Evolutionary conservation across 2,329 filamentous ascomycete species (phyloP), one percentile per base, ranked within the genome.

Genomic region (Phialophora verrucosa): DNA sequence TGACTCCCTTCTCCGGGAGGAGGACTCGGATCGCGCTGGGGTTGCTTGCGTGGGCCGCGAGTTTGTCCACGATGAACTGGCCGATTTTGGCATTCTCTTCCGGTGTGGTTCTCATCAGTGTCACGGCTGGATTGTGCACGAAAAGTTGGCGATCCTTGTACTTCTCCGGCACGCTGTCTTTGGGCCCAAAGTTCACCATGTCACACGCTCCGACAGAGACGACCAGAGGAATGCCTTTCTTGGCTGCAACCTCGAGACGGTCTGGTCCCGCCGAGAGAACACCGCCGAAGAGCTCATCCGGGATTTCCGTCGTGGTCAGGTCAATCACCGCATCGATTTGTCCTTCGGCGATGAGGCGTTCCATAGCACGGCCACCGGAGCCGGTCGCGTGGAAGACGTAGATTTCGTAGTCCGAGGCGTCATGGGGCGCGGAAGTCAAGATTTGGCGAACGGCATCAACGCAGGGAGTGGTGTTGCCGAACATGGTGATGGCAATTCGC

Each of bases 351-450:
- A 90, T 77, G 2, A 91, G 78, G 0, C 87, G 80, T 74, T 91
- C 90, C 89, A 91, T 89, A 0, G 89, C 87, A 59, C 82, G 82
- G 1, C 90, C 89, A 0, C 90, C 90, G 14, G 87, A 82, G 0
- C 89, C 89, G 0, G 89, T 91, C 2, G 89, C 89, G 72, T 91
- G 89, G 73, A 91, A 91, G 1, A 91, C 81, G 69, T 86, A 89
- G 1, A 84, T 82, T 70, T 91, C 88, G 58, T 85, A 81, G 1
- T 75, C 71, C 1, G 69, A 70, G n/a, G 70, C 65, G 49, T 73
- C 68, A 27, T 73, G 67, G 5, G 71, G 71, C 29, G 71, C 62
- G 5, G 71, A 67, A 6, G 71, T 69, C 25, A 73, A 64, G 35
- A 73, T 64, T 5, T 58, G 64, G 0, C 87, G 82, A 1, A 89